Evolutionary conservation across 1,284 basidiomycete species (phyloP).

Genomic region (Rhodofomes roseus): DNA sequence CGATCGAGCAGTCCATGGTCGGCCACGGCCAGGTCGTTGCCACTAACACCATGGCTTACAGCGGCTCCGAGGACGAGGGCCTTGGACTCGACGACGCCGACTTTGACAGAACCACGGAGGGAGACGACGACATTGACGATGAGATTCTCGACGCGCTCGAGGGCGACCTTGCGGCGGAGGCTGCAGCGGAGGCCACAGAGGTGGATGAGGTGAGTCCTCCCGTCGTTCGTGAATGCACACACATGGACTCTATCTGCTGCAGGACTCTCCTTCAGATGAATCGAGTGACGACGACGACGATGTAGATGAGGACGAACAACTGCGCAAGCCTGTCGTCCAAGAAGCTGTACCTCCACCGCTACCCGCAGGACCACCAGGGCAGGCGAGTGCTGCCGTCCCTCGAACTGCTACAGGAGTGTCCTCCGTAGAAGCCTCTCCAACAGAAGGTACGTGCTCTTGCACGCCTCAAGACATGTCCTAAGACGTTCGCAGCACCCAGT

Average conservation of each 20-base stretch:
- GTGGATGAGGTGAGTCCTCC: slow-evolving; percentile 22
- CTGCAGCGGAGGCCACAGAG: slow-evolving; percentile 40
- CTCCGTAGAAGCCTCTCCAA: neutral
- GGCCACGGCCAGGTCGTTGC: neutral
- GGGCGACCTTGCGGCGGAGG: slow-evolving; percentile 49
- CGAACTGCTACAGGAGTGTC: neutral
- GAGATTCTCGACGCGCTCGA: slow-evolving; percentile 50
- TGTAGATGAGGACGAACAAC: slow-evolving; percentile 15
- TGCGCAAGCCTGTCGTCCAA: slow-evolving; percentile 15
- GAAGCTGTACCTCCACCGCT: slow-evolving; percentile 12
- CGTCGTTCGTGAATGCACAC: neutral
- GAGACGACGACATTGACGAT: slow-evolving; percentile 51
- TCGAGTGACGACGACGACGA: slow-evolving; percentile 50
- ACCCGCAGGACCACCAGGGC: slow-evolving; percentile 10
- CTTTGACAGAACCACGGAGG: slow-evolving; percentile 43
- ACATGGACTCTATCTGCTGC: neutral
- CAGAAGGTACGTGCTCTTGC: neutral
- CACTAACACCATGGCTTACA: slow-evolving; percentile 41
- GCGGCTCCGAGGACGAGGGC: slow-evolving; percentile 60
- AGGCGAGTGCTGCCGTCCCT: slow-evolving; percentile 1
- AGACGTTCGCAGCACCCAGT: slow-evolving; percentile 19
- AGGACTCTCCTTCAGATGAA: slow-evolving; percentile 56
- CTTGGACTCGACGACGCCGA: slow-evolving; percentile 43
- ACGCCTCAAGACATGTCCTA: neutral
- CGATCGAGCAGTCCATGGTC: neutral